Evolutionary conservation across 257 asterid genomes (phyloP).

Genomic region (Solanum acaule): DNA sequence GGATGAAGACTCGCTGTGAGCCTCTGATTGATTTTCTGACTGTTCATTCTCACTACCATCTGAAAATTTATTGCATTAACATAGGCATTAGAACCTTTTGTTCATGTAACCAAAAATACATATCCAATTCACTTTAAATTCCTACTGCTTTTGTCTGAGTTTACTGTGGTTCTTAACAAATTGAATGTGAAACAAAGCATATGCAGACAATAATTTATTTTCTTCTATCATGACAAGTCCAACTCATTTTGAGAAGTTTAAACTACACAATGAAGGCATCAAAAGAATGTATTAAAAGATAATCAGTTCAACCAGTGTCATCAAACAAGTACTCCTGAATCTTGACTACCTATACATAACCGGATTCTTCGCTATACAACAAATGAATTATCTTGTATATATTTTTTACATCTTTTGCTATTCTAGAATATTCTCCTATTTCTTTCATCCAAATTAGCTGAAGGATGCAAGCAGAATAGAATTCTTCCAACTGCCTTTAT

Average conservation of each 20-base stretch:
- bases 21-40: slow-evolving; percentile 46
- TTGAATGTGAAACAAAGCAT: not conserved
- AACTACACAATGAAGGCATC: not conserved
- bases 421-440: not conserved
- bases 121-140: not conserved
- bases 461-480: not conserved
- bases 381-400: not conserved
- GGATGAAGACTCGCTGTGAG: slow-evolving; percentile 46
- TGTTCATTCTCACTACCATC: slow-evolving; percentile 62
- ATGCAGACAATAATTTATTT: not conserved
- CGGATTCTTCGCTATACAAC: not conserved
- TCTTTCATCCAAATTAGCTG: not conserved
- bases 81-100: not conserved
- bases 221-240: not conserved
- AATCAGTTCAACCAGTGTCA: not conserved
- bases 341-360: not conserved
- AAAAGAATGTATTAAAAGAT: not conserved
- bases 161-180: not conserved
- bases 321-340: not conserved
- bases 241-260: not conserved
- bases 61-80: slow-evolving; percentile 11
- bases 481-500: not conserved
- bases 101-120: not conserved
- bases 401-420: not conserved
- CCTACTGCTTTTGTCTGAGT: not conserved